Evolutionary conservation across 78 protist genomes (phyloP).

Genomic region (Tieghemostelium lacteum): DNA sequence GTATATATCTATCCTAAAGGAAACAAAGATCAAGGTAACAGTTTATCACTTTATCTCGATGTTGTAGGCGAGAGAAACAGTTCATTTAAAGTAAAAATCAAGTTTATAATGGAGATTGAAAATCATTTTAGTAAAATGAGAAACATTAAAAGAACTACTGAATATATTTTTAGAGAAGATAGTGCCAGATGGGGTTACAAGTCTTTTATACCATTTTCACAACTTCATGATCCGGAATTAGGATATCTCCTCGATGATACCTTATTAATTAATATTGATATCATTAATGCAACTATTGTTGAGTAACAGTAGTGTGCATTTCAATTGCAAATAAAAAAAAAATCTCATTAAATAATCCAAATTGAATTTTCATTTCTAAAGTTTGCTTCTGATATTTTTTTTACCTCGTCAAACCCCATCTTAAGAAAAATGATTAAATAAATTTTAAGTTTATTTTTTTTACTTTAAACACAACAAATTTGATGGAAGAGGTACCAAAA

Average conservation of each 20-base stretch:
- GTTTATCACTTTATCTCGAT: slow-evolving; percentile 21
- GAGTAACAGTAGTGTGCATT: no score
- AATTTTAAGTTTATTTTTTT: no score
- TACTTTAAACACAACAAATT: no score
- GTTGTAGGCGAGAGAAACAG: slow-evolving; percentile 2
- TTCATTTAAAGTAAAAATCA: slow-evolving; percentile 10
- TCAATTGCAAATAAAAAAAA: no score
- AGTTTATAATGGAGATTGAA: slow-evolving; percentile 33
- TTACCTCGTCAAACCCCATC: no score
- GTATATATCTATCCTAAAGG: slow-evolving; percentile 70
- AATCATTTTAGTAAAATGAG: slow-evolving; percentile 62
- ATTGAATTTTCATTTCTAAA: no score
- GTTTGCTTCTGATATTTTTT: no score
- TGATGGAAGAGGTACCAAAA: no score
- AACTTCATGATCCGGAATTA: slow-evolving; percentile 11
- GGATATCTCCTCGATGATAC: slow-evolving; percentile 46
- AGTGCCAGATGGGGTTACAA: slow-evolving; percentile 71
- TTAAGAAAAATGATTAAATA: no score
- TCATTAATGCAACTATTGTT: slow-evolving; percentile 26
- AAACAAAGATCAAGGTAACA: slow-evolving; percentile 15
- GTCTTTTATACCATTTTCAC: slow-evolving; percentile 18
- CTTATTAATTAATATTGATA: slow-evolving; percentile 8
- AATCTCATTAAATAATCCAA: no score
- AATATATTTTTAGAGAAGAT: slow-evolving; percentile 22
- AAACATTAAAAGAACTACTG: slow-evolving; percentile 12